A percentile compares a stretch with the other conserved stretches of the same genome.
Evolutionary conservation across 108 stramenopile genomes (phyloP).

Genomic region (Cafeteria roenbergensis): DNA sequence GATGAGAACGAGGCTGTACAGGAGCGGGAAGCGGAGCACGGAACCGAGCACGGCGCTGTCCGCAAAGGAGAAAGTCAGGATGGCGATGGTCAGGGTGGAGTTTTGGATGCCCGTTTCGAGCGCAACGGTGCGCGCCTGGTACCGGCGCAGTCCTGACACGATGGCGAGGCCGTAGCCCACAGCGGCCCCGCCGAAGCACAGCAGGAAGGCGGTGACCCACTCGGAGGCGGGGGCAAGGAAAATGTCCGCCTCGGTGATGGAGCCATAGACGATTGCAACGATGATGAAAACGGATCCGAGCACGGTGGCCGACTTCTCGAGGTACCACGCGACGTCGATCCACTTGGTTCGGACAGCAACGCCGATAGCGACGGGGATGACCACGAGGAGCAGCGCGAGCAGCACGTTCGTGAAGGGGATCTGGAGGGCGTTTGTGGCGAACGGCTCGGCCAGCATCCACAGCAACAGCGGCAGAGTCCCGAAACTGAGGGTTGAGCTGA

Average conservation of each 20-base stretch:
- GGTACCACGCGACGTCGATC: not conserved
- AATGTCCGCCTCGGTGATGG: not conserved
- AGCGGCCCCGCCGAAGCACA: not conserved
- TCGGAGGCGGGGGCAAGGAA: not conserved
- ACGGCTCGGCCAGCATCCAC: not conserved
- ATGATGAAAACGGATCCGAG: constrained; percentile 17
- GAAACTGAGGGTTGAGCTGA: constrained; percentile 6
- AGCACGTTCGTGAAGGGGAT: constrained; percentile 5
- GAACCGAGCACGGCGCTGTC: not conserved
- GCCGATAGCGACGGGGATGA: constrained; percentile 10
- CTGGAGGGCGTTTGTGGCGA: not conserved
- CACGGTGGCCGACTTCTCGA: not conserved
- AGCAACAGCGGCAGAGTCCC: constrained; percentile 13
- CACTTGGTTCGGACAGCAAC: not conserved
- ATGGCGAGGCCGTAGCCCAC: not conserved
- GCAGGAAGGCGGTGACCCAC: not conserved
- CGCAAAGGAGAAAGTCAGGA: not conserved
- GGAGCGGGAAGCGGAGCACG: not conserved
- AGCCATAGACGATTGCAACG: constrained; percentile 7
- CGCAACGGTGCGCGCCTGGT: constrained; percentile 16
- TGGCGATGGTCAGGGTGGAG: not conserved
- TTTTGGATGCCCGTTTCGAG: constrained; percentile 24
- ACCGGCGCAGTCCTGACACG: not conserved
- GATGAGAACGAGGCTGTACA: not conserved
- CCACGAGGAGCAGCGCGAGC: constrained; percentile 11